Evolutionary conservation across 2,329 filamentous ascomycete genomes (phyloP), one percentile per base, ranked within the genome.

Genomic region (Aureobasidium sp.): DNA sequence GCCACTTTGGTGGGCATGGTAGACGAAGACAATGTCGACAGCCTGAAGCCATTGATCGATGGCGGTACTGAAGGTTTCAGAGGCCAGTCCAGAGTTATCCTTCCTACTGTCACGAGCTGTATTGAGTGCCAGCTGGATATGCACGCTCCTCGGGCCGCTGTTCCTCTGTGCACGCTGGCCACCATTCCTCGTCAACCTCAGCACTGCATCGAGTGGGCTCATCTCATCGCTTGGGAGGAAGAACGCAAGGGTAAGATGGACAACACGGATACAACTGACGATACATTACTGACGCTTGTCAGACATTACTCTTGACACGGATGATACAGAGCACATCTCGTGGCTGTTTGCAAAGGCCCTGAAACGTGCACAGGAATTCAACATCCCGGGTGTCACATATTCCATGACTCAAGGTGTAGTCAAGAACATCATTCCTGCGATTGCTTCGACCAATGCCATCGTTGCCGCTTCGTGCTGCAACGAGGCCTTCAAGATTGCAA

Each of bases 91-190:
- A 85, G 93, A 70, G 93, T 99, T 63, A 89, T 99, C 63, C 80
- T 97, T 26, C 94, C 94, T 0, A 92, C 90, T 5, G 84, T 99
- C 70, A 95, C 92, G 20, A 96, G 91, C 26, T 99, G 94, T 73
- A 95, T 99, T 70, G 94, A 99, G 78, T 99, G 94, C 72, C 94
- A 99, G 72, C 85, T 99, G 32, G 94, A 97, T 73, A 97, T 99
- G 89, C 92, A 97, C 74, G 93, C 94, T 0, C 95, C 94, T n/a
- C 85, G 93, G 59, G 90, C 91, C n/a, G 91, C 94, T 15, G 93
- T 99, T 0, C 94, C 94, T 0, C 87, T 99, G 32, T 99, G 94
- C 75, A 99, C 94, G 3, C 87, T 99, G 63, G 94, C 94, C 17
- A 95, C 91, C 20, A 97, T 99, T 67, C 94, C 94, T 10, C 89